Evolutionary conservation across 1,284 basidiomycete genomes (phyloP).

Genomic region (Ceratobasidium sp.): DNA sequence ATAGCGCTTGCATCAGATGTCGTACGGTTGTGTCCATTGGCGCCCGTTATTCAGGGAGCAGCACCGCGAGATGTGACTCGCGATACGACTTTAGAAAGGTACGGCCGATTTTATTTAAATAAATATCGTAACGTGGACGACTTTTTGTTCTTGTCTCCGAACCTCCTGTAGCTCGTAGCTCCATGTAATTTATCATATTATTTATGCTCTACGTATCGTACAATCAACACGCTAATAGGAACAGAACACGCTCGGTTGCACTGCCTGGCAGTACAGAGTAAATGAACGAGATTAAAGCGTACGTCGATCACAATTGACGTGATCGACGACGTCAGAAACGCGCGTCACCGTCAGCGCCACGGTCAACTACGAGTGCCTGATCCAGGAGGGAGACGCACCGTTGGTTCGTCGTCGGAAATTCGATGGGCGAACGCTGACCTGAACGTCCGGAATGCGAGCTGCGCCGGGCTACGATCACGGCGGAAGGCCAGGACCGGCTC

Average conservation of each 20-base stretch:
- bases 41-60: slow-evolving; percentile 5
- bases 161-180: not conserved
- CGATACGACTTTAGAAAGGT: not conserved
- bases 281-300: slow-evolving; percentile 8
- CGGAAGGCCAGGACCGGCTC: slow-evolving; percentile 3
- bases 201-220: too few relatives aligned
- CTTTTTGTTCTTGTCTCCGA: slow-evolving; percentile 5
- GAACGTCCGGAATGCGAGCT: slow-evolving; percentile 2
- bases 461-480: slow-evolving; percentile 3
- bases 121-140: slow-evolving; percentile 36
- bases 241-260: too few relatives aligned
- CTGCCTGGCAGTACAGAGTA: not conserved
- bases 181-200: not conserved
- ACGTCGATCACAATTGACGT: slow-evolving; percentile 5
- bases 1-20: slow-evolving; percentile 22
- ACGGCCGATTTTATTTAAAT: slow-evolving; percentile 6
- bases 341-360: not conserved
- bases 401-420: slow-evolving; percentile 5
- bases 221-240: too few relatives aligned
- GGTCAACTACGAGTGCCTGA: not conserved
- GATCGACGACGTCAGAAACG: slow-evolving; percentile 2
- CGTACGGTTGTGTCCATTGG: slow-evolving; percentile 1
- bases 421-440: slow-evolving; percentile 4
- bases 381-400: slow-evolving; percentile 1
- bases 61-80: slow-evolving; percentile 18